Evolutionary conservation across 106 monocot species (phyloP).

Genomic region (Allium fistulosum): DNA sequence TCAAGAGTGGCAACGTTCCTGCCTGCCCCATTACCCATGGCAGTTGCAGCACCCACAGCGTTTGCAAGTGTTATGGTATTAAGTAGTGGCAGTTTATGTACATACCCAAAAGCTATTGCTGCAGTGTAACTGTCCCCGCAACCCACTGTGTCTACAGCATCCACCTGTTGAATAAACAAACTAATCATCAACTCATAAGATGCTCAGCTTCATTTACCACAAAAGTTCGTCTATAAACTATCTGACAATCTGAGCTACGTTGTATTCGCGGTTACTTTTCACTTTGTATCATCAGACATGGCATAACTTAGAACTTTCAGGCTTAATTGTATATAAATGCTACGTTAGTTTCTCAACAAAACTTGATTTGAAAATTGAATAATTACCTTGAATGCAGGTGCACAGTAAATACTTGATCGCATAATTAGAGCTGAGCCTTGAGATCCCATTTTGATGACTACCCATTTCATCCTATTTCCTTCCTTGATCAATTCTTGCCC

Average conservation of each 20-base stretch:
- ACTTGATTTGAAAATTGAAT: neutral
- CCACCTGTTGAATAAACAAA: constrained; percentile 28
- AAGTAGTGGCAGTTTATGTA: constrained; percentile 39
- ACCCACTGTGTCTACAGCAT: constrained; percentile 82
- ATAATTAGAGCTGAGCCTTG: constrained; percentile 70
- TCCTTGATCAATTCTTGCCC: constrained; percentile 51
- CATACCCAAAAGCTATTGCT: constrained; percentile 72
- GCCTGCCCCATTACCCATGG: constrained; percentile 77
- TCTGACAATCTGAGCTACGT: neutral
- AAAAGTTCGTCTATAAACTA: neutral
- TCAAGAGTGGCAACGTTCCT: constrained; percentile 65
- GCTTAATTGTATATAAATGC: neutral
- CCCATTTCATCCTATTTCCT: constrained; percentile 62
- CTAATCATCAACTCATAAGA: neutral
- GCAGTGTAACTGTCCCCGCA: constrained; percentile 93
- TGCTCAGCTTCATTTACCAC: neutral
- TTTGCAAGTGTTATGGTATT: constrained; percentile 64
- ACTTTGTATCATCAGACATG: neutral
- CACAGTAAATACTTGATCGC: constrained; percentile 47
- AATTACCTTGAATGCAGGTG: constrained; percentile 76
- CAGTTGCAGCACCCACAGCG: constrained; percentile 88
- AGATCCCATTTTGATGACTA: constrained; percentile 81
- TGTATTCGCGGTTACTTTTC: neutral
- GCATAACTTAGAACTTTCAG: neutral
- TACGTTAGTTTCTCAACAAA: neutral